Percentiles rank a stretch among this genome's conserved stretches.
phyloP scores from a whole-genome alignment of 2,329 filamentous ascomycete species.

The Blastomyces emzantsi region DNA sequence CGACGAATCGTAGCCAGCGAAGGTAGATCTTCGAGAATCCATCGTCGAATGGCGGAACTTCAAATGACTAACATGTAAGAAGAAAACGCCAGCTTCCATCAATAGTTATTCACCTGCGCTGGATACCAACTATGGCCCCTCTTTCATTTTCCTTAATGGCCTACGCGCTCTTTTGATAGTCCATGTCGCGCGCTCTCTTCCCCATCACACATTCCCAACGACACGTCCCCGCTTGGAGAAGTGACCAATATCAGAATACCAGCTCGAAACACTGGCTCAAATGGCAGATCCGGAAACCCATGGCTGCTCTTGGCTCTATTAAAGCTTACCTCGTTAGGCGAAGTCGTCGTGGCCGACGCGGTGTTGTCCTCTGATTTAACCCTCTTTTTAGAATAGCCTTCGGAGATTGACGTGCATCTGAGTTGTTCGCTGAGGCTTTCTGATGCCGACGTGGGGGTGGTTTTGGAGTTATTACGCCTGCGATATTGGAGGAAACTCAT shows the following conservation, averaged over 20 bases:
- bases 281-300: conserved; percentile 7
- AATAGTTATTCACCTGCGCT: neutral
- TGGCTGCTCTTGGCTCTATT: neutral
- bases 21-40: neutral
- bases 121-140: neutral
- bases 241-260: conserved; percentile 18
- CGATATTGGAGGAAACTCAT: conserved; percentile 7
- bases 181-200: neutral
- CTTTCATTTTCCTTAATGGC: neutral
- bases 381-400: conserved; percentile 4
- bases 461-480: neutral
- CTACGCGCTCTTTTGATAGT: neutral
- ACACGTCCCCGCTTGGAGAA: conserved; percentile 14
- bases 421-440: conserved; percentile 5
- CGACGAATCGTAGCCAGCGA: too few relatives aligned
- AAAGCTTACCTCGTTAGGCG: neutral
- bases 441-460: neutral
- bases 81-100: neutral
- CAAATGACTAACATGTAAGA: neutral
- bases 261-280: conserved; percentile 12
- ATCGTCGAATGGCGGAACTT: neutral
- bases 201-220: conserved; percentile 14
- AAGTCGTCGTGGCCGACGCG: neutral
- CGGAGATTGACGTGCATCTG: neutral
- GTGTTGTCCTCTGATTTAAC: conserved; percentile 6